A percentile compares a stretch with the other conserved stretches of the same genome.
Evolutionary conservation across 208 protist species (phyloP).

Genomic region (Wallacemonas sp.): DNA sequence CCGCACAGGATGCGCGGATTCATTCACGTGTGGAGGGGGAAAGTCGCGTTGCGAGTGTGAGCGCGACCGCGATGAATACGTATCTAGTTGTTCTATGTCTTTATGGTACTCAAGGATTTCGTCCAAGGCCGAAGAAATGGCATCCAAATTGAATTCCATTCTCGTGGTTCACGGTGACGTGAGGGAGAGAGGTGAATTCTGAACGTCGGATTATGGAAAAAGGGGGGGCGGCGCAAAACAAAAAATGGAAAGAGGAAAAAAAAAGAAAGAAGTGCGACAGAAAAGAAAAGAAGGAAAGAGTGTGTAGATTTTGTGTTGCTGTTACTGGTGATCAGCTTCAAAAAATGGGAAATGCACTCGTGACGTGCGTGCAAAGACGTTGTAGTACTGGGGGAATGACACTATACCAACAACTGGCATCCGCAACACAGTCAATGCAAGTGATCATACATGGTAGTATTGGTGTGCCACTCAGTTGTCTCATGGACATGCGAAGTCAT

Average conservation of each 20-base stretch:
- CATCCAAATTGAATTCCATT: constrained; percentile 15
- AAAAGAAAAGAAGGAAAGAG: not conserved
- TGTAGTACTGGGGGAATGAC: no score
- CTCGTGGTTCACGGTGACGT: not conserved
- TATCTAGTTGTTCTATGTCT: constrained; percentile 15
- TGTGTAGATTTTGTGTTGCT: not conserved
- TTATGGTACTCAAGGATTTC: constrained; percentile 17
- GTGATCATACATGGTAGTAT: no score
- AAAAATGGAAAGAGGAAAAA: no score
- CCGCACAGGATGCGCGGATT: no score
- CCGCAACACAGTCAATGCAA: no score
- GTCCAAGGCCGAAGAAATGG: constrained; percentile 7
- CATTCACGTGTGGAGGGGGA: not conserved
- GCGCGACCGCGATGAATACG: not conserved
- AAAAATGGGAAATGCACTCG: no score
- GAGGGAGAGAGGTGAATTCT: no score
- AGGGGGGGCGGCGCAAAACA: no score
- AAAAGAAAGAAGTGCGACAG: not conserved
- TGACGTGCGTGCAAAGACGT: no score
- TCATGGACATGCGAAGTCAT: not conserved
- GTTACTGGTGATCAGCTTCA: no score
- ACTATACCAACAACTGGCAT: no score
- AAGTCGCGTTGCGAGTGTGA: not conserved
- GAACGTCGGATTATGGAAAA: no score
- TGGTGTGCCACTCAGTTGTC: not conserved